Base-by-base conservation (phyloP, 495 filamentous ascomycete species). In the Podospora pseudocomata region DNA sequence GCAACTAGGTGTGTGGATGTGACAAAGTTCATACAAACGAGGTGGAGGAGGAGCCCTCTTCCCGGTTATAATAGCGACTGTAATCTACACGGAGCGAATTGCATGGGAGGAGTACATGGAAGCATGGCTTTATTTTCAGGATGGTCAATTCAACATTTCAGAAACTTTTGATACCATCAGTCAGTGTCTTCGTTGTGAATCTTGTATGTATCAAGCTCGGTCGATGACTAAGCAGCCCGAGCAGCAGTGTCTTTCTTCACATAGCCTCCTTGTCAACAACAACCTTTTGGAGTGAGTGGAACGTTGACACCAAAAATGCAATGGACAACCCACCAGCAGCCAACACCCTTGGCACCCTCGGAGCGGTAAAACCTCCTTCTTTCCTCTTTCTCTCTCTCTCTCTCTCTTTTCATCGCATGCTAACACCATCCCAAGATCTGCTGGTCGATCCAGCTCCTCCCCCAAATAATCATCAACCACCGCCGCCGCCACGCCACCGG, bases 381-480 rank as follows among this genome's bases (percentile, higher is more conserved):
- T 19, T 65, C 28, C 27, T 71, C 28, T 49, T 44, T 75, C 71
- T 60, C 60, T 34, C 27, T 59, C n/a, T 65, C 28, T 57, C 49
- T 26, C 19, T 30, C 55, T 65, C 57, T 65, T 28, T 72, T 53
- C 26, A 44, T 19, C 20, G 26, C 34, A 23, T 23, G 23, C 23
- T 23, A 23, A 23, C 23, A 23, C 23, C 23, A 23, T 23, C 23
- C 23, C 23, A 23, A 23, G 69, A 67, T 72, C 39, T 70, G 67
- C 39, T 72, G 71, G 71, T 72, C 71, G 0, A 57, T 72, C 19
- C 75, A 90, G 84, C 81, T 90, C 34, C 78, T 89, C 32, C 88
- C 88, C 5, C 88, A 90, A 74, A 87, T 90, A 63, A 72, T 87
- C 26, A 84, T 89, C 70, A 90, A 90, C 73, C 86, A 88, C 68